Evolutionary conservation across 257 asterid species (phyloP).

Genomic region (Craterostigma plantagineum): DNA sequence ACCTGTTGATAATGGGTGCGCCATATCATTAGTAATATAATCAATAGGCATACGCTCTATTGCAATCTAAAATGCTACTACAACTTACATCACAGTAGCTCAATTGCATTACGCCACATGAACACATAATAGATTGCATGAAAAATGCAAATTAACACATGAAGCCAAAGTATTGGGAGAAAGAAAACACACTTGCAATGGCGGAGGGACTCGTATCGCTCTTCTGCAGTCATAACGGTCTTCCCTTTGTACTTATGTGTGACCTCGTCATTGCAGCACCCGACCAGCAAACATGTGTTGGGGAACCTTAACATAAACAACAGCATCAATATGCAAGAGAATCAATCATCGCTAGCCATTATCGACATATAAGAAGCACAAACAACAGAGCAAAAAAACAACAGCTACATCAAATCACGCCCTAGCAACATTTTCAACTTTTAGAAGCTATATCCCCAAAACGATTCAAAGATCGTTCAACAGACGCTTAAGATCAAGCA

Average conservation of each 20-base stretch:
- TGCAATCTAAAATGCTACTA: no score
- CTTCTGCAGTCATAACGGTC: constrained; percentile 75
- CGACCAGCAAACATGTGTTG: constrained; percentile 66
- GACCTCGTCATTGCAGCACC: constrained; percentile 79
- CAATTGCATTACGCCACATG: no score
- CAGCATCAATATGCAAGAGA: no score
- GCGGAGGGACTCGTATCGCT: constrained; percentile 90
- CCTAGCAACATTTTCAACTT: no score
- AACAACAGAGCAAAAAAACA: no score
- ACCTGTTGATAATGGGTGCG: constrained; percentile 21
- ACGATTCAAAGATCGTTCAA: no score
- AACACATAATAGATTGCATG: no score
- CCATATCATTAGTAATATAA: background rate
- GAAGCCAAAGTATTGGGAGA: background rate
- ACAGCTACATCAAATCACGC: no score
- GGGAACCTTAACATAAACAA: constrained; percentile 35
- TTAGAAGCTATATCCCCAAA: no score
- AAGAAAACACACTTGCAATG: constrained; percentile 64
- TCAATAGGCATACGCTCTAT: background rate
- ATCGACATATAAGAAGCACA: background rate
- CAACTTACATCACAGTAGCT: no score
- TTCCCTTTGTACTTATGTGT: constrained; percentile 90
- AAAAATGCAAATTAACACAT: background rate
- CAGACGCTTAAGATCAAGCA: no score
- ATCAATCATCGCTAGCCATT: no score